Evolutionary conservation across 1,284 basidiomycete species (phyloP), one percentile per base, ranked within the genome.

Genomic region (Tylopilus sp.): DNA sequence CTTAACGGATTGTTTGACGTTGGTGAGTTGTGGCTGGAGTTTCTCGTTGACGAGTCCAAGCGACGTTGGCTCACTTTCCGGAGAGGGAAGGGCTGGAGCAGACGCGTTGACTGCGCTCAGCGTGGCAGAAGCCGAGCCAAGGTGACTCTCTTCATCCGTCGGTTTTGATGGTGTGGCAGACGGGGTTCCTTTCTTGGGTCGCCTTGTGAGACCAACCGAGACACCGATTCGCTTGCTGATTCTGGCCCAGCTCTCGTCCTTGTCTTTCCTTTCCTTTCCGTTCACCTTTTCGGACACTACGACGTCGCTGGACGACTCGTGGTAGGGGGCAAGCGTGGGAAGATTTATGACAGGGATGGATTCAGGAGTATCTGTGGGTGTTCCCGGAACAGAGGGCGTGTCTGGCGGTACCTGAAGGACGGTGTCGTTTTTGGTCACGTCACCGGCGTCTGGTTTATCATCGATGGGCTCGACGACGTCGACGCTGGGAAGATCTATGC

Each of bases 171-270:
- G 25, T n/a, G 43, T 42, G 3, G 26, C 2, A 18, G 41, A 29
- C 11, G 41, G 12, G 0, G 30, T 33, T 1, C 16, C 46, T 33
- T 56, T 56, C 50, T 58, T 66, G 28, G 49, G 30, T 9, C 53
- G 55, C 53, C 68, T 72, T 36, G 58, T 46, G 23, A 66, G 57
- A 29, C 78, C 74, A 42, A 85, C 72, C 11, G 74, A 71, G 58
- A 79, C 68, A 54, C 79, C 84, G 52, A 86, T 75, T 49, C 82
- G 69, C 54, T 80, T 69, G n/a, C 82, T 74, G 35, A 86, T 55
- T 59, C 77, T 81, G 19, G 73, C 70, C 82, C 83, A 84, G 25
- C 72, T 66, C 19, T 74, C 74, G 44, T 73, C 73, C 57, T 70
- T 74, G 41, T 70, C 67, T 44, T 65, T 70, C 44, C 67, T 68